Base-by-base conservation (phyloP, 2,329 filamentous ascomycete species). In the Pseudocercospora eumusae region DNA sequence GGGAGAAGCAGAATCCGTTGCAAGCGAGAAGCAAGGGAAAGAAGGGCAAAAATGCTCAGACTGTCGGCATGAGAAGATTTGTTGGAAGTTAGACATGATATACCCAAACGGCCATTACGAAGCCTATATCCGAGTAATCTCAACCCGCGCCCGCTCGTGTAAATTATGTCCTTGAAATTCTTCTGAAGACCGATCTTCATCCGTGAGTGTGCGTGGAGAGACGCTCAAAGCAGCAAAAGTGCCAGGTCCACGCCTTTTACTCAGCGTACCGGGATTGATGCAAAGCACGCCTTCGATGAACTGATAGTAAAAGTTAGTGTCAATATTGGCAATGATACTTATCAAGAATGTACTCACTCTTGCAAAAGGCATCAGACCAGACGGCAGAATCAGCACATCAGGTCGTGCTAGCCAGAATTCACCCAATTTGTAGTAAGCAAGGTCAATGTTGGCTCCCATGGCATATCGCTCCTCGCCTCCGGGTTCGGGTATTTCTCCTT, bases 341-440 rank as follows among this genome's bases (percentile, higher is more conserved):
- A 25, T n/a, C 20, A 7, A 4, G n/a, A 54, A 25, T 18, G 36
- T 6, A 74, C 83, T 68, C 81, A 95, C 93, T 85, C 91, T 96
- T 42, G 91, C 90, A 81, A 96, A 96, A 2, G 92, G 89, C 23
- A 90, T 90, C 68, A 98, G 77, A 52, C 89, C 84, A 71, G 92
- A 96, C 1, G 95, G 93, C 52, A 90, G 81, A 53, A 98, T 81
- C 71, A 98, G 77, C 40, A 98, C 83, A 76, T 99, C 95, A 0
- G 93, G 95, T 57, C 88, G 82, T 2, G 92, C 89, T 66, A 89
- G 90, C 71, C 95, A 84, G 86, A 96, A 96, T 77, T 98, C 95
- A 18, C 91, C 92, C 18, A 98, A 79, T 78, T 95, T 93, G 68
- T 96, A 74, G 76, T 95, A 96, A 65, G 88, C 88, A 20, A 91